These are phyloP conservation scores for Kuraishia ogatae DNA, from an alignment of 805 yeast genomes.

Conservation along the genomic window DNA sequence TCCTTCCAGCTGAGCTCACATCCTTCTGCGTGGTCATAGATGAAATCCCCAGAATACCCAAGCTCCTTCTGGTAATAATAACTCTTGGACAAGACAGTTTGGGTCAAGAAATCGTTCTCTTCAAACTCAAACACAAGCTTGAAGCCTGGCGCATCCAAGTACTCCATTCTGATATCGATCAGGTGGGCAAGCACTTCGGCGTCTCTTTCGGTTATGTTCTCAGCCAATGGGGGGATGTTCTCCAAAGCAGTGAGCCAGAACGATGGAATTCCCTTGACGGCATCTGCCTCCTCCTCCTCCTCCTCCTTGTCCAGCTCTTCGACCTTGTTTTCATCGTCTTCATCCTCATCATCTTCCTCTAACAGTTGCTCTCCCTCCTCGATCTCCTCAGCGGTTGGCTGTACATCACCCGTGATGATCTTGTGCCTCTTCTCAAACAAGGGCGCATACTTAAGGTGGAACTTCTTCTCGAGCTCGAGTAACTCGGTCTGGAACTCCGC, in stretches of 20 bases:
- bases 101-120: constrained; percentile 68
- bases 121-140: constrained; percentile 75
- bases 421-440: constrained; percentile 64
- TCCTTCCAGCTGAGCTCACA: constrained; percentile 75
- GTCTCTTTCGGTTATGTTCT: constrained; percentile 84
- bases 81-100: constrained; percentile 67
- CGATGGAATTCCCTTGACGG: constrained; percentile 72
- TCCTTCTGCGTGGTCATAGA: constrained; percentile 96
- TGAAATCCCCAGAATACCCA: constrained; percentile 92
- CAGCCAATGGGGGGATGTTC: constrained; percentile 73
- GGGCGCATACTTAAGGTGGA: constrained; percentile 63
- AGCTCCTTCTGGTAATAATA: constrained; percentile 91
- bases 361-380: constrained; percentile 69
- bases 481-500: constrained; percentile 87
- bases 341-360: constrained; percentile 35
- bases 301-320: constrained; percentile 30
- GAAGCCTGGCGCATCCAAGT: constrained; percentile 82
- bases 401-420: constrained; percentile 61
- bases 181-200: constrained; percentile 69
- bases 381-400: constrained; percentile 75
- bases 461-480: constrained; percentile 78
- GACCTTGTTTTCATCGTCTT: constrained; percentile 32
- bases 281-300: constrained; percentile 17
- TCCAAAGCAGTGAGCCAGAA: constrained; percentile 96
- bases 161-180: constrained; percentile 66